Evolutionary conservation across 139 green algal genomes (phyloP), one percentile per base, ranked within the genome.

Genomic region (Tetraselmis chui): DNA sequence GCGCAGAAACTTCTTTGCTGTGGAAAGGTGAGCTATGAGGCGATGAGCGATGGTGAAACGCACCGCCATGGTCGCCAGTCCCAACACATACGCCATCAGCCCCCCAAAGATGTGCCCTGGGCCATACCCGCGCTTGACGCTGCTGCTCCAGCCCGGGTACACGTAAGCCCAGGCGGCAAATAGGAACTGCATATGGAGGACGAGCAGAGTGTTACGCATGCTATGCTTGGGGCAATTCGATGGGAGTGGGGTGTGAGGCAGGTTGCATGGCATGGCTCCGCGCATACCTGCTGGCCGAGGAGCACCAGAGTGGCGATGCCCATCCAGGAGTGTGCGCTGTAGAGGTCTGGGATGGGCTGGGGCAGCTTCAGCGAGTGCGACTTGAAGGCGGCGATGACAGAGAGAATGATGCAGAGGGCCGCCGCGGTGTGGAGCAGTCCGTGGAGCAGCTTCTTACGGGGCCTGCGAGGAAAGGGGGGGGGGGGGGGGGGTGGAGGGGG

Each of bases 321-420:
- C 76, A 93, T 75, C 76, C 76, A 91, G 79, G 77, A 86, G 85
- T 96, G 93, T 0, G 86, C 80, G 30, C 59, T 88, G 88, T 94
- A 95, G 24, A 94, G 85, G 81, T 96, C 87, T 0, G 91, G 86
- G 27, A 90, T 93, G 79, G 90, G 83, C 0, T 28, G 27, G 23
- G 92, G 92, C 31, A 59, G 83, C 85, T 93, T 93, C 0, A 92
- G 82, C 0, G 30, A 90, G 86, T 96, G 93, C 18, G 79, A 90
- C 32, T 86, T 80, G 45, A 92, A 87, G 1, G 89, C 92, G 2
- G 92, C 91, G 1, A 82, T 29, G 24, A 93, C 29, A 0, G 84
- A 92, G 30, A 91, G 31, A 0, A 85, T 23, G 0, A 83, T 76
- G 32, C 32, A 84, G 1, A 84, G 2, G 0, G 88, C 0, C 0